Percentiles rank a stretch among this genome's conserved stretches.
Conservation (phyloP, 2,329 filamentous ascomycete species). For the Didymellaceae sp. region DNA sequence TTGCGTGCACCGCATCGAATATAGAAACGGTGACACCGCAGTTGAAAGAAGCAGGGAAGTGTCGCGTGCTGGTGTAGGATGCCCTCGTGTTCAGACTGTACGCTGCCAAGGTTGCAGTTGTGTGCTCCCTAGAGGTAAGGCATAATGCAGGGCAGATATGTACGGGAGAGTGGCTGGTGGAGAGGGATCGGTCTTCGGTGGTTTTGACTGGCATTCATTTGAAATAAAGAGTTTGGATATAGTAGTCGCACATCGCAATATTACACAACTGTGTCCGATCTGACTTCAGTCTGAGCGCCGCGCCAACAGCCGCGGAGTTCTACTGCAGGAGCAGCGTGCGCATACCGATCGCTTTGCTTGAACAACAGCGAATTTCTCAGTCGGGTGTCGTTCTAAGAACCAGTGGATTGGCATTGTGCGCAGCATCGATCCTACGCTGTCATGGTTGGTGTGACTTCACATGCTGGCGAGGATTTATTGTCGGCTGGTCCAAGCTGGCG, state of each 20-base stretch:
- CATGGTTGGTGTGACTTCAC: constrained; percentile 16
- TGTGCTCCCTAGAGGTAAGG: constrained; percentile 6
- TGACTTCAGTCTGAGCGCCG: background rate
- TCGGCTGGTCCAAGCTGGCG: constrained; percentile 9
- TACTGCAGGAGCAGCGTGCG: background rate
- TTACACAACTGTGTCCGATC: no score
- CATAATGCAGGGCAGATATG: constrained; percentile 1
- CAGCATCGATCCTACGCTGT: constrained; percentile 17
- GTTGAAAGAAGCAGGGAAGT: constrained; percentile 3
- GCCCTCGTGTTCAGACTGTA: constrained; percentile 2
- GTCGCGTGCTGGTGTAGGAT: constrained; percentile 10
- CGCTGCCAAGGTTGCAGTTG: constrained; percentile 7
- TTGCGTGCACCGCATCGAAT: constrained; percentile 8
- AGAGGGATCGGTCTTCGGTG: background rate
- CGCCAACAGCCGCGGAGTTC: background rate
- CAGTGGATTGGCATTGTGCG: constrained; percentile 3
- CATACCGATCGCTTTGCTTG: constrained; percentile 2
- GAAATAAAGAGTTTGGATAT: no score
- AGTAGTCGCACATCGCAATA: no score
- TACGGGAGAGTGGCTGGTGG: background rate
- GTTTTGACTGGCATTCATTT: background rate
- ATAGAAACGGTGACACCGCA: constrained; percentile 7
- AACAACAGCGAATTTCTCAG: constrained; percentile 2
- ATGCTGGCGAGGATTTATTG: background rate
- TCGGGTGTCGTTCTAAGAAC: constrained; percentile 5